Conservation (phyloP, 306 rosid species). For the Styphnolobium japonicum region DNA sequence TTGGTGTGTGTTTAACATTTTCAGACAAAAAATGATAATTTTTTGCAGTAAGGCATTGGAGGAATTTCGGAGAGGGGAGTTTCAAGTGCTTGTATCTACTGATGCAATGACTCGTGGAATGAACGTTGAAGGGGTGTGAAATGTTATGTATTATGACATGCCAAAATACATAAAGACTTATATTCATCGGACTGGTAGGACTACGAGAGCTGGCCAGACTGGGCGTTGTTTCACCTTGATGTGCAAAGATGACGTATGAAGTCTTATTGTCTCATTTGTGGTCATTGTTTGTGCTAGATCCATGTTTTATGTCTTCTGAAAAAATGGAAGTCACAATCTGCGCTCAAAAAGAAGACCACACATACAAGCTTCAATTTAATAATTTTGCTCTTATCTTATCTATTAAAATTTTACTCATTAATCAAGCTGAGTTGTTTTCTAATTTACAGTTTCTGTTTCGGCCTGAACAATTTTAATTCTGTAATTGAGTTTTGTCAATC, state of each 20-base stretch:
- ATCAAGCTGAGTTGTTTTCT: neutral
- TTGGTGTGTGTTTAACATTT: too few relatives aligned
- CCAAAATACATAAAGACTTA: constrained; percentile 78
- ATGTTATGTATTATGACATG: constrained; percentile 82
- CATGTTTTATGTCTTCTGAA: neutral
- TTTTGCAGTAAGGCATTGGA: constrained; percentile 74
- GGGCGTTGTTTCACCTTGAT: constrained; percentile 88
- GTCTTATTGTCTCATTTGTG: constrained; percentile 14
- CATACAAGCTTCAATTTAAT: neutral
- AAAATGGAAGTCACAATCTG: neutral
- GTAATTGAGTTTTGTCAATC: neutral
- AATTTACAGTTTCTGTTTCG: neutral
- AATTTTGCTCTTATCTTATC: neutral
- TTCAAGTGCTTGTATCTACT: constrained; percentile 88
- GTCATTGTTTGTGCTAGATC: constrained; percentile 3
- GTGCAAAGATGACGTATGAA: constrained; percentile 67
- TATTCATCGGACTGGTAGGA: constrained; percentile 92
- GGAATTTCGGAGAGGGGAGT: constrained; percentile 72
- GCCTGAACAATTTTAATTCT: neutral
- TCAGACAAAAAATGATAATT: constrained; percentile 24
- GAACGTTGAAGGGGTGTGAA: constrained; percentile 89
- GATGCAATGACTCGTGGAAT: constrained; percentile 99
- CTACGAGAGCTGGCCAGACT: constrained; percentile 90
- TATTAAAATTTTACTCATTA: neutral
- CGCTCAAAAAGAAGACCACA: neutral